Base-by-base conservation (phyloP, 208 protist genomes). In the Tritrichomonas foetus region DNA sequence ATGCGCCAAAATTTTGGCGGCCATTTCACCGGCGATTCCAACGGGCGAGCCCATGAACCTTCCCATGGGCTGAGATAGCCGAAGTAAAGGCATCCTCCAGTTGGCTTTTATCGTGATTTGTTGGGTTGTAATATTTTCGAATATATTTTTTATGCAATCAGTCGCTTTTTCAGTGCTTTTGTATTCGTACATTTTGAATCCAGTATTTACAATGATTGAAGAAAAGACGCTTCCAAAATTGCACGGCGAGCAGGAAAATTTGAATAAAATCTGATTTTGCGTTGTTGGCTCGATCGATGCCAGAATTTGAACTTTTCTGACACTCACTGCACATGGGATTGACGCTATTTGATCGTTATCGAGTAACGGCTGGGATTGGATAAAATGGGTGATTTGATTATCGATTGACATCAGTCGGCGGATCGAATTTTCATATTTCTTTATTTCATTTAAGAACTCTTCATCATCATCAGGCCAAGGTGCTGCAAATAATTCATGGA, bases 321-420 rank as follows among this genome's bases (percentile, higher is more conserved):
- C 9, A 20, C 13, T n/a, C 39, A n/a, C n/a, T 25, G 27, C 27
- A 39, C 33, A 20, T 33, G 78, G 78, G 9, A 89, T 57, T 61
- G 78, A 89, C 39, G 78, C 44, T 39, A 89, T 44, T 89, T 89
- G 78, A 50, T 89, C 78, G 9, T 44, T 53, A 89, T 89, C 78
- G 0, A 89, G 41, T 13, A 89, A 44, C 33, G 78, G 78, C 44
- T 89, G 78, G 11, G 33, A 14, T 57, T 89, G 53, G 13, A 89
- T 89, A 57, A 39, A 89, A 36, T 44, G 9, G 33, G 41, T 39
- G 9, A 89, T 16, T n/a, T 89, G 41, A 39, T 57, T 57, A 57
- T 89, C 78, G 9, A 89, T 39, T n/a, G 78, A 27, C 13, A 89
- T 25, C 0, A 89, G 78, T 22, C 78, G 33, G 33, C 39, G 44